Evolutionary conservation across 2,329 filamentous ascomycete genomes (phyloP).

Genomic region (Zasmidium cellare): DNA sequence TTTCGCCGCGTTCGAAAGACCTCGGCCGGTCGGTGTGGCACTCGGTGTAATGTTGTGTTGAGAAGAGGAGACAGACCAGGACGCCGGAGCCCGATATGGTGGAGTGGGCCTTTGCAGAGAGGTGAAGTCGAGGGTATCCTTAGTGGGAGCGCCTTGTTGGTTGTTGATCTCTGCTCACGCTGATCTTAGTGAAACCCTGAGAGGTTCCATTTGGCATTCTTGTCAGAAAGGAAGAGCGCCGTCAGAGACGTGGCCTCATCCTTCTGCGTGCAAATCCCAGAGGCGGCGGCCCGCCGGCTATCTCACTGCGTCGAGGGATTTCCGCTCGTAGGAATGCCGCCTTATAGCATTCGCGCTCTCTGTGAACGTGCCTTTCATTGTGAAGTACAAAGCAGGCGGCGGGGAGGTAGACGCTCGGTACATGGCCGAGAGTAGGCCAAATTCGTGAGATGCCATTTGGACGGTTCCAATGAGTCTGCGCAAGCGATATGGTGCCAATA

Average conservation of each 20-base stretch:
- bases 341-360: not conserved
- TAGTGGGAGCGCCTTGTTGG: not conserved
- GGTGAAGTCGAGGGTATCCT: not conserved
- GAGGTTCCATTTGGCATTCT: not conserved
- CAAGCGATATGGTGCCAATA: too few relatives aligned
- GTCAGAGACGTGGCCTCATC: not conserved
- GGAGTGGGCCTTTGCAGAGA: not conserved
- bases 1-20: not conserved
- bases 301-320: not conserved
- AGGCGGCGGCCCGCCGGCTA: not conserved
- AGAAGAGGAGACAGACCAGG: not conserved
- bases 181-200: not conserved
- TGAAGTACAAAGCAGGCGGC: not conserved
- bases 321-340: not conserved
- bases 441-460: too few relatives aligned
- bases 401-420: not conserved
- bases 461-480: too few relatives aligned
- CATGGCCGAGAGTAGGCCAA: too few relatives aligned
- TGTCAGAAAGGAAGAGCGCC: not conserved
- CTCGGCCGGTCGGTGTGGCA: not conserved
- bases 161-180: not conserved
- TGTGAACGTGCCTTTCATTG: not conserved
- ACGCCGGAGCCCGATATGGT: not conserved
- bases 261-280: not conserved
- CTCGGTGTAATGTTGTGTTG: not conserved